These are phyloP conservation scores for Limonium bicolor DNA, from an alignment of 148 eudicot genomes.

Conservation along the genomic window DNA sequence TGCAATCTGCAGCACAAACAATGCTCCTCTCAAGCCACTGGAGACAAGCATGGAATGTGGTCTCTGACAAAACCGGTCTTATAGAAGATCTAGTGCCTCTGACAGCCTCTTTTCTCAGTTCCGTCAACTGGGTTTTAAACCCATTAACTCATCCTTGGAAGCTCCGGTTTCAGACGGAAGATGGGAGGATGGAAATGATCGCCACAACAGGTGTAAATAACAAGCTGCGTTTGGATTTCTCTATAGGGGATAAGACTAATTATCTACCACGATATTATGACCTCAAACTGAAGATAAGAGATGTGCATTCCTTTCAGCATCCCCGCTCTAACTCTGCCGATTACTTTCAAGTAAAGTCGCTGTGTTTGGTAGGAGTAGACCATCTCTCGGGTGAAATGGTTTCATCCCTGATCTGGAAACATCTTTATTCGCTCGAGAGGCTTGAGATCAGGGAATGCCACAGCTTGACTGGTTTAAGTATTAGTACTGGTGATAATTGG, in stretches of 20 bases:
- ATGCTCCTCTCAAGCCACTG: neutral
- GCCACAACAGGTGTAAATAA: slow-evolving; percentile 7
- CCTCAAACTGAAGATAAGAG: slow-evolving; percentile 3
- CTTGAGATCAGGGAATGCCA: neutral
- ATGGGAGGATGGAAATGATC: neutral
- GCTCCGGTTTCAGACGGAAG: slow-evolving; percentile 3
- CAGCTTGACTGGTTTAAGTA: slow-evolving; percentile 4
- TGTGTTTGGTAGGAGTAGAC: slow-evolving; percentile 8
- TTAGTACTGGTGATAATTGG: slow-evolving; percentile 1
- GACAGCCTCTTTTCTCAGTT: neutral
- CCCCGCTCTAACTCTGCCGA: neutral
- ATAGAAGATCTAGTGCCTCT: neutral
- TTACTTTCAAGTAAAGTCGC: slow-evolving; percentile 3
- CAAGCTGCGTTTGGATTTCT: slow-evolving; percentile 15
- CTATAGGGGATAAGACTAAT: neutral
- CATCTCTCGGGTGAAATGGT: slow-evolving; percentile 4
- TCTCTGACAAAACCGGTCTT: neutral
- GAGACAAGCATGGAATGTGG: neutral
- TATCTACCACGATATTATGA: slow-evolving; percentile 1
- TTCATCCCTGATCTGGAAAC: slow-evolving; percentile 1
- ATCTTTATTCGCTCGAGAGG: slow-evolving; percentile 6
- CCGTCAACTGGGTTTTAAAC: slow-evolving; percentile 3
- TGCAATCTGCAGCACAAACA: neutral
- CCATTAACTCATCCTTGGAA: slow-evolving; percentile 5
- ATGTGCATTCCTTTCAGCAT: too few species aligned